A percentile compares a stretch with the other conserved stretches of the same genome.
phyloP scores from a whole-genome alignment of 164 flowering plant genomes.

The Vitis riparia region DNA sequence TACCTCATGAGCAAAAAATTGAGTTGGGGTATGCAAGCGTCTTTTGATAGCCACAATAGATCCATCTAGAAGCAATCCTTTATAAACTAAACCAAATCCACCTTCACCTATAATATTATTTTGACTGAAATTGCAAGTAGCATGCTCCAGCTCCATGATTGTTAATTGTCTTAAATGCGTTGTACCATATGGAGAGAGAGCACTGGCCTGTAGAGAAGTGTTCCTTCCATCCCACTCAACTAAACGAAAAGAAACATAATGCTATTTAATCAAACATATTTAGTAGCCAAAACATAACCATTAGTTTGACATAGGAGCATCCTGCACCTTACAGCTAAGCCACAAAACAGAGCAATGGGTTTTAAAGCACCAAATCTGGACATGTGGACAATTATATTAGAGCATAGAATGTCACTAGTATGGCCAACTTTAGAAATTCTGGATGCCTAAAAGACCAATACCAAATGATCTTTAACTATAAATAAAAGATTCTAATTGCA shows the following conservation, averaged over 20 bases:
- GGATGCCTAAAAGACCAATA: too few species aligned
- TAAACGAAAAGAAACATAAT: conserved; percentile 10
- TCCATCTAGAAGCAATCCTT: conserved; percentile 56
- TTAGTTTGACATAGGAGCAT: not conserved
- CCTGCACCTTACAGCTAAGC: not conserved
- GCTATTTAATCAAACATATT: not conserved
- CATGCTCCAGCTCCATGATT: conserved; percentile 37
- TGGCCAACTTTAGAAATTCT: too few species aligned
- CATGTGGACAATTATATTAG: not conserved
- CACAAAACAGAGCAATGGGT: not conserved
- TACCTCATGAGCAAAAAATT: conserved; percentile 38
- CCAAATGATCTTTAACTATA: too few species aligned
- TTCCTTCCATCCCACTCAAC: conserved; percentile 28
- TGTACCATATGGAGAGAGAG: conserved; percentile 19
- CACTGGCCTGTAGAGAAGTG: conserved; percentile 17
- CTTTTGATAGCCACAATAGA: conserved; percentile 51
- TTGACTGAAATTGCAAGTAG: conserved; percentile 42
- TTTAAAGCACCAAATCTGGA: not conserved
- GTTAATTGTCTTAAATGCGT: conserved; percentile 26
- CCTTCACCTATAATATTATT: conserved; percentile 51
- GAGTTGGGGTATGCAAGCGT: conserved; percentile 25
- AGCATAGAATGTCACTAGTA: too few species aligned
- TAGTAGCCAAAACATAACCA: not conserved
- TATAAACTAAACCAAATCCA: conserved; percentile 45
- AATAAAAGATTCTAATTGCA: too few species aligned